Evolutionary conservation across 2,329 filamentous ascomycete genomes (phyloP).

Genomic region (Beauveria varroae): DNA sequence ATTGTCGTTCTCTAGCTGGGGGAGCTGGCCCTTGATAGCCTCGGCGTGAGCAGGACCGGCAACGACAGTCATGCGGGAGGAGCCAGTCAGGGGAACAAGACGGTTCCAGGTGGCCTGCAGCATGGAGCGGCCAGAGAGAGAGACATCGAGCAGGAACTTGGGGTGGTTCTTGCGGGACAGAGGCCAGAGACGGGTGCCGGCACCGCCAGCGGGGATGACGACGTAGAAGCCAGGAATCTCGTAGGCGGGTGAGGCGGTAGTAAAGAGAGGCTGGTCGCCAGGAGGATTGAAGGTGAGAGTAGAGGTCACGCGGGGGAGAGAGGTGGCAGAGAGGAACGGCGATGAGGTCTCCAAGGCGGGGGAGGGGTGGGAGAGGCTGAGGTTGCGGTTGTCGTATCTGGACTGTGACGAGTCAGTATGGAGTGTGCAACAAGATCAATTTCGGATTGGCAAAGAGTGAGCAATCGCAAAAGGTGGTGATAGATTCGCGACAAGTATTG

Average conservation of each 20-base stretch:
- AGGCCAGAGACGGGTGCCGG: constrained; percentile 21
- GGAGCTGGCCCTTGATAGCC: constrained; percentile 18
- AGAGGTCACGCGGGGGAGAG: constrained; percentile 11
- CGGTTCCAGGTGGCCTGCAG: constrained; percentile 21
- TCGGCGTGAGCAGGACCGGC: constrained; percentile 20
- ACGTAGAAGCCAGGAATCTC: constrained; percentile 22
- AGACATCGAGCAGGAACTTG: constrained; percentile 21
- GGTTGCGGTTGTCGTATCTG: constrained; percentile 8
- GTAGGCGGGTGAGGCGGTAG: constrained; percentile 14
- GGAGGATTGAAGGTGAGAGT: constrained; percentile 10
- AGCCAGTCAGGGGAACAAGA: constrained; percentile 19
- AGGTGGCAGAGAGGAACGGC: constrained; percentile 12
- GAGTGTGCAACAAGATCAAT: too few relatives aligned
- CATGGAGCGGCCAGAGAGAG: constrained; percentile 19
- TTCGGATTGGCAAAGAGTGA: background rate
- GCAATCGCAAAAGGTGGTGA: background rate
- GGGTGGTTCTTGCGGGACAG: constrained; percentile 21
- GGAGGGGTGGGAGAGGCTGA: background rate
- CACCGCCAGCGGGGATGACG: constrained; percentile 21
- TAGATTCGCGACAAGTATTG: background rate
- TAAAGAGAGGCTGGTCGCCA: constrained; percentile 10
- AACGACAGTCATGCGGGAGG: constrained; percentile 20
- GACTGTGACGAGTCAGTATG: background rate
- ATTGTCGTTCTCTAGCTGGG: constrained; percentile 17
- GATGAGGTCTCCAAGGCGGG: constrained; percentile 9